These are phyloP conservation scores for Beauveria scarabaeidicola DNA, from an alignment of 2,329 filamentous ascomycete species.

Conservation along the genomic window DNA sequence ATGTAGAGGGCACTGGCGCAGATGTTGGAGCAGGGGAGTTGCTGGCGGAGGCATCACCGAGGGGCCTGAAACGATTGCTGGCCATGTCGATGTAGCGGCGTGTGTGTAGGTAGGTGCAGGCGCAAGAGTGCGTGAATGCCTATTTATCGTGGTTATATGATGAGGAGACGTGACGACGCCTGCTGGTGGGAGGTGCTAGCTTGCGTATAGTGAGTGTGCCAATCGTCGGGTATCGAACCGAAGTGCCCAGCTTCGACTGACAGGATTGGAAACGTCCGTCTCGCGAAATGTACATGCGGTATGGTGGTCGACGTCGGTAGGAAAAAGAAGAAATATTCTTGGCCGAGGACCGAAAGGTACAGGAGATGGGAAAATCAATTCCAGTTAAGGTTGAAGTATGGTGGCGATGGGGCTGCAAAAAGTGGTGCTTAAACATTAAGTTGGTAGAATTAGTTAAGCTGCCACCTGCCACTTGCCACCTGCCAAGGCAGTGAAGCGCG, in stretches of 20 bases:
- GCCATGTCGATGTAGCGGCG: constrained; percentile 19
- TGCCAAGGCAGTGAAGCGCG: neutral
- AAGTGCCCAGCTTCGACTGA: constrained; percentile 4
- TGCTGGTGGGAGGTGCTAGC: neutral
- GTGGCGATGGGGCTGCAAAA: neutral
- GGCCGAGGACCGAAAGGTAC: neutral
- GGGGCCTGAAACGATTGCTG: constrained; percentile 24
- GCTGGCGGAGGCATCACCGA: constrained; percentile 14
- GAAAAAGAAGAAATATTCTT: neutral
- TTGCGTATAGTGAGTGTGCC: neutral
- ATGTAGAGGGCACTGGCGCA: constrained; percentile 14
- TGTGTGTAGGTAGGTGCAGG: neutral
- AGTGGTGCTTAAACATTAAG: neutral
- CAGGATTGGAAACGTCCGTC: neutral
- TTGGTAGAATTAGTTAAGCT: neutral
- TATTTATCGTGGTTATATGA: neutral
- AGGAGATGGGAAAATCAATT: neutral
- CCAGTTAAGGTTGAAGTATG: neutral
- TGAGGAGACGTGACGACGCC: neutral
- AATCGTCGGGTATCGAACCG: neutral
- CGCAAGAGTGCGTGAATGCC: neutral
- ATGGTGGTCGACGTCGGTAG: neutral
- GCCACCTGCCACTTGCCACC: neutral
- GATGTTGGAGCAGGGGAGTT: constrained; percentile 8
- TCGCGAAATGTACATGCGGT: neutral